phyloP scores from a whole-genome alignment of 176 grass and related monocot species.

The Hyparrhenia diplandra region DNA sequence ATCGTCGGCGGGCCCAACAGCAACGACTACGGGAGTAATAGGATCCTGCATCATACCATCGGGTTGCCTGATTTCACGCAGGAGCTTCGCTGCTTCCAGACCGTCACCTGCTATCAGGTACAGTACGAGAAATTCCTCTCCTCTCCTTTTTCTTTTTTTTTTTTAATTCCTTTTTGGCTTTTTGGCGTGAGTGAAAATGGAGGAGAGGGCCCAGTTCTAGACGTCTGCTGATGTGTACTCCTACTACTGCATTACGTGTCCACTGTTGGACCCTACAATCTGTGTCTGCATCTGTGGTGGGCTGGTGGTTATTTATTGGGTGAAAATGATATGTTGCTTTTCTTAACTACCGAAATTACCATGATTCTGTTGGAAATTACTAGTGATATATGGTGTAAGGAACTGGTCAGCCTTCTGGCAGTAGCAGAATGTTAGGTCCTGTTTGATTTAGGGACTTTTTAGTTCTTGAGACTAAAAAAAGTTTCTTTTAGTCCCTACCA shows the following conservation, averaged over 20 bases:
- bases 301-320: too few species aligned
- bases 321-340: too few species aligned
- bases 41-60: slow-evolving; percentile 54
- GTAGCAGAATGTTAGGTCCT: neutral
- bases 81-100: slow-evolving; percentile 63
- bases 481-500: too few species aligned
- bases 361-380: neutral
- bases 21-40: slow-evolving; percentile 59
- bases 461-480: too few species aligned
- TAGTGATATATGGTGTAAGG: too few species aligned
- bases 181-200: neutral
- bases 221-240: neutral
- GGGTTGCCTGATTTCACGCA: slow-evolving; percentile 43
- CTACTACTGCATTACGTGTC: neutral
- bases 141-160: too few species aligned
- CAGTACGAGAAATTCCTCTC: too few species aligned
- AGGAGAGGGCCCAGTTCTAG: neutral
- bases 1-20: slow-evolving; percentile 42
- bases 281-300: neutral
- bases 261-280: neutral
- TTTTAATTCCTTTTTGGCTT: too few species aligned
- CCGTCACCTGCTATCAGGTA: slow-evolving; percentile 60
- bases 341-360: neutral
- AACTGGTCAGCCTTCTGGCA: neutral
- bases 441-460: too few species aligned